Percentiles rank a stretch among this genome's conserved stretches.
phyloP scores from a whole-genome alignment of 164 flowering plant genomes.

The Annona cherimola region DNA sequence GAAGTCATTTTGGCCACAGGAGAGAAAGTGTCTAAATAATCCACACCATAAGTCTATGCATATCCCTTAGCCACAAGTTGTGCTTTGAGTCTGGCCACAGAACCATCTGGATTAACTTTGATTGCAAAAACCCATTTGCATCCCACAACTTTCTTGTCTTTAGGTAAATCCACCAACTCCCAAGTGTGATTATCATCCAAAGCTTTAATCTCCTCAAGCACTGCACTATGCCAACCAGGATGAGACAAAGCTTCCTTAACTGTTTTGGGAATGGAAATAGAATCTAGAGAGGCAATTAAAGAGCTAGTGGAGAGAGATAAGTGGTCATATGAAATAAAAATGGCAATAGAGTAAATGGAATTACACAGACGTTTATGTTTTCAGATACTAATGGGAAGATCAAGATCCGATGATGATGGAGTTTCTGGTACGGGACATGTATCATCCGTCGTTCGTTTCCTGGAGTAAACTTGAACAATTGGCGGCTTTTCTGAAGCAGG shows the following conservation, averaged over 20 bases:
- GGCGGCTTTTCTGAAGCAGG: no score
- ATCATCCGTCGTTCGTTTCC: no score
- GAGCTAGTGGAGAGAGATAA: no score
- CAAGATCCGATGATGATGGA: no score
- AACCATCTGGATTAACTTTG: neutral
- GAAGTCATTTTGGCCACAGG: neutral
- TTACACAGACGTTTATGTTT: no score
- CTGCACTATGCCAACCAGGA: neutral
- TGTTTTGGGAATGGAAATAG: no score
- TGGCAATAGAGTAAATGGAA: no score
- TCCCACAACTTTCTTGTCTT: neutral
- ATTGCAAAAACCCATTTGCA: neutral
- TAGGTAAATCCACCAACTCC: neutral
- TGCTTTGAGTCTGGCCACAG: neutral
- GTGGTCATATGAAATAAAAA: no score
- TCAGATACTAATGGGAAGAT: no score
- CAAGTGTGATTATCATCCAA: neutral
- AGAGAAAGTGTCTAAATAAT: neutral
- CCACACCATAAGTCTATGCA: neutral
- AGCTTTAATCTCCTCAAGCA: neutral
- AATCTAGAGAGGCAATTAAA: no score
- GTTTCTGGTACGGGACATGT: no score
- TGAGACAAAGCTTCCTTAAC: neutral
- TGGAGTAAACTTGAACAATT: no score
- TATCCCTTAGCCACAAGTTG: neutral